Conservation (phyloP, 495 filamentous ascomycete species). For the Endocarpon pusillum region DNA sequence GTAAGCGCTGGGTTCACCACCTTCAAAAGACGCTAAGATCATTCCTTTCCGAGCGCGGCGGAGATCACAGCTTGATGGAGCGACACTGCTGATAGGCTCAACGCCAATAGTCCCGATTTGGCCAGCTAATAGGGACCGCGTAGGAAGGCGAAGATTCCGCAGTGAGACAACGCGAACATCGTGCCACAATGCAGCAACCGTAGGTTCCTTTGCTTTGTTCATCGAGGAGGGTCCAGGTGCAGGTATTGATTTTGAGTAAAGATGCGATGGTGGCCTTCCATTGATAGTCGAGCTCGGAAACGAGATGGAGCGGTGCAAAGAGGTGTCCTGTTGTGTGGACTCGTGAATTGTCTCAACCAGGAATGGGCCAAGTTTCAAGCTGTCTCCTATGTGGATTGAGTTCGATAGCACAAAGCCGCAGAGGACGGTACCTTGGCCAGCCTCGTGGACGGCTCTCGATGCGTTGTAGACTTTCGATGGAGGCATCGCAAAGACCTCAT, state of each 20-base stretch:
- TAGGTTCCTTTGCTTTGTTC: neutral
- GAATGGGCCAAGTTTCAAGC: slow-evolving; percentile 66
- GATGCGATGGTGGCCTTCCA: neutral
- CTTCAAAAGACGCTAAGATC: slow-evolving; percentile 40
- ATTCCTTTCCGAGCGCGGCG: slow-evolving; percentile 64
- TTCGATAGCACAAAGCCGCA: slow-evolving; percentile 74
- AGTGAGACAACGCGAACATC: slow-evolving; percentile 66
- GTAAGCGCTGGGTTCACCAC: slow-evolving; percentile 28
- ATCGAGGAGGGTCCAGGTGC: neutral
- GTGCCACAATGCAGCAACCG: slow-evolving; percentile 42
- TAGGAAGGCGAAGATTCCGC: slow-evolving; percentile 71
- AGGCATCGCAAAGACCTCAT: slow-evolving; percentile 59
- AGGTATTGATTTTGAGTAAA: neutral
- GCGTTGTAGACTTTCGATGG: slow-evolving; percentile 29
- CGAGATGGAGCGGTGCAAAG: too few relatives aligned
- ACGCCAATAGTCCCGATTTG: slow-evolving; percentile 87
- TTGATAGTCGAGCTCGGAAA: too few relatives aligned
- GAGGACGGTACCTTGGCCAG: slow-evolving; percentile 46
- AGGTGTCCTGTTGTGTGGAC: too few relatives aligned
- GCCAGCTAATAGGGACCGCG: slow-evolving; percentile 54
- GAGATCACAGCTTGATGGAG: slow-evolving; percentile 12
- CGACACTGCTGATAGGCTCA: slow-evolving; percentile 29
- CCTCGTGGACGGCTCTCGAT: slow-evolving; percentile 19
- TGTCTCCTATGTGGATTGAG: slow-evolving; percentile 59
- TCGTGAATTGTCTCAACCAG: slow-evolving; percentile 23